These are phyloP conservation scores for Sugiyamaella castrensis DNA, from an alignment of 1,139 yeast genomes.

Conservation along the genomic window DNA sequence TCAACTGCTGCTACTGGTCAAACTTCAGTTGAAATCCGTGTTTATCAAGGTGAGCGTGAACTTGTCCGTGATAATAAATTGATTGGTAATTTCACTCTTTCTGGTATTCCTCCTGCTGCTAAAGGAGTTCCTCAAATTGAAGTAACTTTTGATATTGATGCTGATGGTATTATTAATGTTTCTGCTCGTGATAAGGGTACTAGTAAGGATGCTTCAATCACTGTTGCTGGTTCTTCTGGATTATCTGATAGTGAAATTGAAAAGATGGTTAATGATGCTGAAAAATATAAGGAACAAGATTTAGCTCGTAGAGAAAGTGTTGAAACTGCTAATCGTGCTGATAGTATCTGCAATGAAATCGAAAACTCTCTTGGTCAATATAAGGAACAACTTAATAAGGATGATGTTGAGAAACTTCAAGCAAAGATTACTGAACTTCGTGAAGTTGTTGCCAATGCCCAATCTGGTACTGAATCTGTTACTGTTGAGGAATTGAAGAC, in stretches of 20 bases:
- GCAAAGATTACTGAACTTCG: constrained; percentile 74
- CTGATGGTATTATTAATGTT: constrained; percentile 98
- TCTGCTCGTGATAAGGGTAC: constrained; percentile 98
- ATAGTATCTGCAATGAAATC: constrained; percentile 93
- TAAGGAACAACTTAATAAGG: constrained; percentile 87
- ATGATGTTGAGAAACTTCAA: constrained; percentile 82
- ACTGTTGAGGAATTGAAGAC: constrained; percentile 80
- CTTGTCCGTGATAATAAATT: constrained; percentile 97
- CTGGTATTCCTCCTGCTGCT: constrained; percentile 97
- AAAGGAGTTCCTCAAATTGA: constrained; percentile 99
- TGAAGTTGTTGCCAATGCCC: constrained; percentile 90
- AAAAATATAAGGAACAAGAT: constrained; percentile 95
- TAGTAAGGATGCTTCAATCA: constrained; percentile 96
- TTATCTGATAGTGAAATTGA: constrained; percentile 94
- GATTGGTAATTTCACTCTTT: constrained; percentile 94
- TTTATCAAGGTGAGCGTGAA: constrained; percentile 99
- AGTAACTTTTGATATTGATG: constrained; percentile 96
- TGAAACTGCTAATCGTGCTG: constrained; percentile 96
- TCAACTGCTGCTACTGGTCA: constrained; percentile 99
- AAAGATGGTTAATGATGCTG: constrained; percentile 98
- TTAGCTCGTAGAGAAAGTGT: constrained; percentile 92
- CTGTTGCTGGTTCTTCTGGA: constrained; percentile 99
- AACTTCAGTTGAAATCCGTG: constrained; percentile 97
- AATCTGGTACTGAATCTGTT: constrained; percentile 86
- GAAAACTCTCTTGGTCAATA: constrained; percentile 92